Evolutionary conservation across 805 yeast genomes (phyloP).

Genomic region (Komagataella pastoris): DNA sequence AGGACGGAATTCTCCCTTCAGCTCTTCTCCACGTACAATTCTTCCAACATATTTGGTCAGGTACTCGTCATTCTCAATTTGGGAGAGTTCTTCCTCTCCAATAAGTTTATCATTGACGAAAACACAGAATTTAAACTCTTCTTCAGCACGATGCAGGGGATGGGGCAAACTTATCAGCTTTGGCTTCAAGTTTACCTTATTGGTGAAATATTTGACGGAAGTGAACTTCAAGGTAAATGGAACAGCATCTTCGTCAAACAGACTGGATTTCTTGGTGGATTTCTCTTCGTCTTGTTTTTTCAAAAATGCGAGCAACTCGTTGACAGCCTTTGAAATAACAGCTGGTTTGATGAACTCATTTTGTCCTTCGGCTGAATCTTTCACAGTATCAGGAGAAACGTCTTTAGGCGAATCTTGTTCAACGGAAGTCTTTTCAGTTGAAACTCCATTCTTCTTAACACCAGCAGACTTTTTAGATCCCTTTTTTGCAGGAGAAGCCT

Average conservation of each 20-base stretch:
- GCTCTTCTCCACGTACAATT: constrained; percentile 58
- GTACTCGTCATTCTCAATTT: constrained; percentile 25
- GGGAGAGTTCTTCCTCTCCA: constrained; percentile 25
- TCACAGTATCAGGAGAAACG: not conserved
- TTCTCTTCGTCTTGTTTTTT: constrained; percentile 17
- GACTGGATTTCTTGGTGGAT: constrained; percentile 23
- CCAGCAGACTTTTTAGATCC: constrained; percentile 9
- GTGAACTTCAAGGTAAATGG: constrained; percentile 48
- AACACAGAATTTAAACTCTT: constrained; percentile 42
- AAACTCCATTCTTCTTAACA: constrained; percentile 3
- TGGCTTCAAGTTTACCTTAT: constrained; percentile 47
- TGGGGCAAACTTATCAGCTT: constrained; percentile 32
- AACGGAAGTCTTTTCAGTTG: constrained; percentile 1
- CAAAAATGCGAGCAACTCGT: constrained; percentile 53
- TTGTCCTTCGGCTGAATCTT: not conserved
- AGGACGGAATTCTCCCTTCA: constrained; percentile 79
- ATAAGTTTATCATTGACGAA: constrained; percentile 54
- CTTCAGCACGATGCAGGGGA: constrained; percentile 28
- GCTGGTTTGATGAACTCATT: constrained; percentile 8
- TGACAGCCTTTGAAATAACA: constrained; percentile 34
- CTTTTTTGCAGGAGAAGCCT: constrained; percentile 7
- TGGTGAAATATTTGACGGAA: constrained; percentile 49
- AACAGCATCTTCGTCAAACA: constrained; percentile 48
- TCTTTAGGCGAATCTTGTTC: constrained; percentile 4
- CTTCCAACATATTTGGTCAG: constrained; percentile 31